Base-by-base conservation (phyloP, 1,284 basidiomycete genomes). In the Papiliotrema laurentii region DNA sequence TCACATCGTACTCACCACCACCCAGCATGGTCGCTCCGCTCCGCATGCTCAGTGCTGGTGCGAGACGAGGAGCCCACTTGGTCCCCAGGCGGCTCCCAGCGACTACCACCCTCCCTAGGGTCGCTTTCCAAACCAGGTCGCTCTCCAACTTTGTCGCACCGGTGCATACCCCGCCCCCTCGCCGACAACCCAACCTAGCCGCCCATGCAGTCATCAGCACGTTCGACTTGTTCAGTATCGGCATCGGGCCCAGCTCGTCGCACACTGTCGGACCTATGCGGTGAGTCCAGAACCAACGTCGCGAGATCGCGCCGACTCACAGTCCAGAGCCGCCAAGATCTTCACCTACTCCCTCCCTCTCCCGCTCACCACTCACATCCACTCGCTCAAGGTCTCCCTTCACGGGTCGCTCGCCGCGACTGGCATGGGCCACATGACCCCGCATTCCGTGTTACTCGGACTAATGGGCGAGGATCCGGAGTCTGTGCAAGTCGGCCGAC, bases 181-280 rank as follows among this genome's bases (percentile, higher is more conserved):
- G 46, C 10, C 24, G 13, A 40, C 34, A 26, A 18, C 46, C 46
- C 14, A 42, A 33, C 7, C 21, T 48, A n/a, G 58, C 64, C 0
- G 86, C 91, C 50, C 91, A 96, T 76, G 92, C 91, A 0, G 92
- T 96, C 54, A 93, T 97, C 47, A 88, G 86, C 0, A 84, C 89
- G 0, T 93, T 92, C 48, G 93, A 97, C 73, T 76, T 97, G 41
- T 97, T 97, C 76, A 90, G 87, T 53, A 88, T 97, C 54, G 93
- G 93, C 46, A 86, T 77, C 21, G 72, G 73, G 2, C 68, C 70
- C 4, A 66, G 64, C 26, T 69, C 56, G 31, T 61, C 49, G 3
- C 85, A 87, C 63, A 87, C 86, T 0, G 84, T 97, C 22, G 90
- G 89, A 0, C 92, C 93, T 13, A 93, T 96, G 90, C 51, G 60